A percentile compares a stretch with the other conserved stretches of the same genome.
Evolutionary conservation across 306 rosid genomes (phyloP).

Genomic region (Fragaria nilgerrensis): DNA sequence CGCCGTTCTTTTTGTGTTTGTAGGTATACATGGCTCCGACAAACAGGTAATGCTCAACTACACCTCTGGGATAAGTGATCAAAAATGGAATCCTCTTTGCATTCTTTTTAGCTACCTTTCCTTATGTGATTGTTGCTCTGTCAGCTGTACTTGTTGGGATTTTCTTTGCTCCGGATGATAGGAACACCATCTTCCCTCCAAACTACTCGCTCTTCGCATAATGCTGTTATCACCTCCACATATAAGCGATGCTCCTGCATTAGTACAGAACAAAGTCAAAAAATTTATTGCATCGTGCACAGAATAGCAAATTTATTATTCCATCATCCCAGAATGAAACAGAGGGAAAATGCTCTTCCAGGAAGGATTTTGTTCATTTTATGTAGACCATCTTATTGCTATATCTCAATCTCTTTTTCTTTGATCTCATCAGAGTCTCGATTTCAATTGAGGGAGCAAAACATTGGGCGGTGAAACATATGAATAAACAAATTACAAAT

Average conservation of each 20-base stretch:
- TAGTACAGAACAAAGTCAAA: neutral
- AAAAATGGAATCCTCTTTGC: neutral
- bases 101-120: neutral
- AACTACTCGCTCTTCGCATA: constrained; percentile 72
- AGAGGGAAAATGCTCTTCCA: neutral
- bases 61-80: neutral
- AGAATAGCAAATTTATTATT: neutral
- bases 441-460: neutral
- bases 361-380: neutral
- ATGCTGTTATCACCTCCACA: constrained; percentile 66
- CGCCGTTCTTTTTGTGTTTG: neutral
- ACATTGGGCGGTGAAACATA: neutral
- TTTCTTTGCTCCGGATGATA: constrained; percentile 70
- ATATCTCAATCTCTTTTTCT: neutral
- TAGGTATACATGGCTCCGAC: neutral
- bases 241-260: constrained; percentile 71
- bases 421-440: neutral
- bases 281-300: neutral
- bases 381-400: neutral
- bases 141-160: constrained; percentile 50
- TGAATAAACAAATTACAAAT: neutral
- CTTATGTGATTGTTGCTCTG: neutral
- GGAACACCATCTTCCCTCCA: constrained; percentile 96
- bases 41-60: neutral
- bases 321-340: neutral